A percentile compares a stretch with the other conserved stretches of the same genome.
Conservation (phyloP, 129 eudicot genomes). For the Chrysanthemum makinoi region DNA sequence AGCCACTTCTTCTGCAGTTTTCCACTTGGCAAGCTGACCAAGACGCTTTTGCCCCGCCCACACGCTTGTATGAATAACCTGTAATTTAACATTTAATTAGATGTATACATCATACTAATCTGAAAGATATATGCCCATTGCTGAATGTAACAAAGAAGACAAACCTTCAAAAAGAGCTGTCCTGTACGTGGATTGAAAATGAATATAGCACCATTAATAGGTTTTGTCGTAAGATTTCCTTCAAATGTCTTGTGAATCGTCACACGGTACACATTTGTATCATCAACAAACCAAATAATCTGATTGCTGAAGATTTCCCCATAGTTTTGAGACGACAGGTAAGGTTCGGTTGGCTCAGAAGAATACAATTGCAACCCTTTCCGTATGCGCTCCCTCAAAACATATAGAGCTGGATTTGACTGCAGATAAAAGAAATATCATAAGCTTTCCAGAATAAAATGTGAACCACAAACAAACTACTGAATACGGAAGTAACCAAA, state of each 20-base stretch:
- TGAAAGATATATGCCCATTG: neutral
- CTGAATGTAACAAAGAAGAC: neutral
- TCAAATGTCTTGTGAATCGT: conserved; percentile 99
- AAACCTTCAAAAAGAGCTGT: conserved; percentile 86
- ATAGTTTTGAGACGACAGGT: conserved; percentile 92
- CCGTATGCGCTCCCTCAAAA: conserved; percentile 87
- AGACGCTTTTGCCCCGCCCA: conserved; percentile 99
- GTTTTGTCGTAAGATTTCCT: conserved; percentile 95
- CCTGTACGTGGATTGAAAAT: conserved; percentile 96
- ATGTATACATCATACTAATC: neutral
- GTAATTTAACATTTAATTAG: conserved; percentile 14
- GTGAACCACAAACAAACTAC: neutral
- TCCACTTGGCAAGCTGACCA: conserved; percentile 99
- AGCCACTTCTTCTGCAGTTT: conserved; percentile 99
- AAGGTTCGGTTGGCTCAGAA: conserved; percentile 98
- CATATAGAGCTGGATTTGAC: conserved; percentile 99
- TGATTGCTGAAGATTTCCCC: conserved; percentile 99
- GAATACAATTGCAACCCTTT: conserved; percentile 95
- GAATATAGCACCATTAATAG: conserved; percentile 96
- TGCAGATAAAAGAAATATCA: conserved; percentile 31
- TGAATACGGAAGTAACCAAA: neutral
- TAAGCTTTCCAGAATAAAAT: neutral
- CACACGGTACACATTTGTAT: conserved; percentile 98
- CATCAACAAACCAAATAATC: conserved; percentile 98
- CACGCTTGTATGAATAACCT: conserved; percentile 98